Evolutionary conservation across 257 asterid species (phyloP).

Genomic region (Ligustrum vulgare): DNA sequence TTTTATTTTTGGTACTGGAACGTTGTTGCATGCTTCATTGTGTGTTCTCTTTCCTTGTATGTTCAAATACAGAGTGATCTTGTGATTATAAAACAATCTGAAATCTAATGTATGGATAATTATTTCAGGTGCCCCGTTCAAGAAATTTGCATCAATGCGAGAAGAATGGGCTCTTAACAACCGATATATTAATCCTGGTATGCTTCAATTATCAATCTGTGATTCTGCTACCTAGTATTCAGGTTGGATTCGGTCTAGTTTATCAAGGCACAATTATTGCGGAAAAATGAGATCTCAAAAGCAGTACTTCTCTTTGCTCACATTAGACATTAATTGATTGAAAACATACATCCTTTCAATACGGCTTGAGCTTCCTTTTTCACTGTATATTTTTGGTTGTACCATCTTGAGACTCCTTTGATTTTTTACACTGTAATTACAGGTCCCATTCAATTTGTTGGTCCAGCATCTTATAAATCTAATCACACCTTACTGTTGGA

Average conservation of each 20-base stretch:
- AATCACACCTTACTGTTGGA: constrained; percentile 90
- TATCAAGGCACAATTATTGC: not conserved
- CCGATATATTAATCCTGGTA: constrained; percentile 85
- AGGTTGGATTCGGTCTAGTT: not conserved
- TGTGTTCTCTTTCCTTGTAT: not conserved
- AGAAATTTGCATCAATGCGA: constrained; percentile 68
- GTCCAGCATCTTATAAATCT: constrained; percentile 61
- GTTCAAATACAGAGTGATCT: not conserved
- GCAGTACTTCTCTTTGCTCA: not conserved
- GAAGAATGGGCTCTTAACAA: constrained; percentile 94
- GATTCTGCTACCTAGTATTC: not conserved
- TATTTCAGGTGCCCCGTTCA: constrained; percentile 83
- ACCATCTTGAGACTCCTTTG: not conserved
- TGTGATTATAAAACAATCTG: constrained; percentile 4
- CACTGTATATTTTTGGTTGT: not conserved
- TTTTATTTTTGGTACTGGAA: not conserved
- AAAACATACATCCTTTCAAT: too few relatives aligned
- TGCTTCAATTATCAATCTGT: not conserved
- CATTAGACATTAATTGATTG: not conserved
- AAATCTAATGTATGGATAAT: constrained; percentile 7
- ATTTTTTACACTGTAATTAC: constrained; percentile 17
- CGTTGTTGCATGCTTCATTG: not conserved
- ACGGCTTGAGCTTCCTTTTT: too few relatives aligned
- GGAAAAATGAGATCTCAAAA: not conserved
- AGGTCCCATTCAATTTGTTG: constrained; percentile 94